phyloP scores from a whole-genome alignment of 805 yeast species.

The Teunomyces cretensis region DNA sequence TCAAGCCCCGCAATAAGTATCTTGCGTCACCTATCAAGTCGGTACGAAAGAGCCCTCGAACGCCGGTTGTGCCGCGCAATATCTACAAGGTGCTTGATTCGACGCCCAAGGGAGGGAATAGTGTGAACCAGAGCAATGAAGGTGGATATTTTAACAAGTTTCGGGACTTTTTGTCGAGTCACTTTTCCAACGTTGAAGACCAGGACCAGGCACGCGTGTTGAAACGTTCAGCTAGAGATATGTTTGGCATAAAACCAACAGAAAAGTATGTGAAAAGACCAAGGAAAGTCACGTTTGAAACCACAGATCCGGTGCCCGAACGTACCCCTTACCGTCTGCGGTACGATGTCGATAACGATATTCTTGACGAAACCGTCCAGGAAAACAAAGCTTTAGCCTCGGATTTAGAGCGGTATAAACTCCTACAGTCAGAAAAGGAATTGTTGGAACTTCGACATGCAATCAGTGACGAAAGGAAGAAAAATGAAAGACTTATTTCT shows the following conservation, averaged over 20 bases:
- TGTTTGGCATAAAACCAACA: constrained; percentile 8
- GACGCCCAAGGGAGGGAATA: not conserved
- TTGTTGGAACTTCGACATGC: not conserved
- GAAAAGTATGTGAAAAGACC: constrained; percentile 1
- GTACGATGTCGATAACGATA: constrained; percentile 12
- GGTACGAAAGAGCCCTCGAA: not conserved
- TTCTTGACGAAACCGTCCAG: constrained; percentile 14
- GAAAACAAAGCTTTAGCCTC: not conserved
- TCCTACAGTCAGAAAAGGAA: not conserved
- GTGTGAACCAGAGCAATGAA: not conserved
- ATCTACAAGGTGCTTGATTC: not conserved
- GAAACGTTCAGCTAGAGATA: constrained; percentile 16
- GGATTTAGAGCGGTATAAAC: not conserved
- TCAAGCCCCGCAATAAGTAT: not conserved
- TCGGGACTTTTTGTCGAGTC: not conserved
- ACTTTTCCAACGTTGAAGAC: not conserved
- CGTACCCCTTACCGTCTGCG: not conserved
- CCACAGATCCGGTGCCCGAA: not conserved
- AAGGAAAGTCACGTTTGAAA: constrained; percentile 15
- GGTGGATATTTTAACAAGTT: not conserved
- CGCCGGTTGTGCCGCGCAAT: not conserved
- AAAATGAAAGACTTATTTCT: not conserved
- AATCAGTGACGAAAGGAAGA: not conserved
- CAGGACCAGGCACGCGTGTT: constrained; percentile 7
- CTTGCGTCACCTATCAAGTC: constrained; percentile 1